A percentile compares a stretch with the other conserved stretches of the same genome.
Conservation (phyloP, 164 flowering plant genomes). For the Kingdonia uniflora region DNA sequence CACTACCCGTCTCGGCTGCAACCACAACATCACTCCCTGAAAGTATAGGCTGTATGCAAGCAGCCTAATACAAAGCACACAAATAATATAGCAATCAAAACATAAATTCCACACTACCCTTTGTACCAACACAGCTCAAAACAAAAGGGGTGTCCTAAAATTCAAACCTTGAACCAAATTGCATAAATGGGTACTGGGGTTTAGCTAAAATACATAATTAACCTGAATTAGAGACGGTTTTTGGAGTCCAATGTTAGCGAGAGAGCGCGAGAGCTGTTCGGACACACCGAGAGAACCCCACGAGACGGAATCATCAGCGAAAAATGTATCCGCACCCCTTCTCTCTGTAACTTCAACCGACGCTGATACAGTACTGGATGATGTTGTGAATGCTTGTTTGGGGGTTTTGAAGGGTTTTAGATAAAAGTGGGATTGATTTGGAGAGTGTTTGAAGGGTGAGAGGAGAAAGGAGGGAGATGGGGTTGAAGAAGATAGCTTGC, state of each 20-base stretch:
- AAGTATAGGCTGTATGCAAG: conserved; percentile 53
- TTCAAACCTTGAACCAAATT: neutral
- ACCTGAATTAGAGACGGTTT: conserved; percentile 85
- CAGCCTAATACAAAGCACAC: conserved; percentile 38
- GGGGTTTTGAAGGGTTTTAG: conserved; percentile 6
- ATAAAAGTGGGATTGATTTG: neutral
- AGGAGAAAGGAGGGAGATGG: neutral
- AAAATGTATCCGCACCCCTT: conserved; percentile 35
- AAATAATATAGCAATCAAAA: neutral
- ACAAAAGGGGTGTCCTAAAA: neutral
- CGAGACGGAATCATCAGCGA: conserved; percentile 52
- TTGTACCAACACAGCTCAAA: neutral
- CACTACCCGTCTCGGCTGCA: conserved; percentile 99
- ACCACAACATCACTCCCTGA: conserved; percentile 76
- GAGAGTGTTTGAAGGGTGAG: neutral
- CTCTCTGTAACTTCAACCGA: conserved; percentile 6
- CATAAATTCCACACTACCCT: neutral
- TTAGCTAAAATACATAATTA: neutral
- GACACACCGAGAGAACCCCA: conserved; percentile 80
- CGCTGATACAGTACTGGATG: conserved; percentile 18
- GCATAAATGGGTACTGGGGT: neutral
- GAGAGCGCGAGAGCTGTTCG: conserved; percentile 42
- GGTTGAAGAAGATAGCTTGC: too few species aligned
- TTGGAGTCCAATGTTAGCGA: conserved; percentile 41
- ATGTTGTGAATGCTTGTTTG: conserved; percentile 17